Evolutionary conservation across 2,329 filamentous ascomycete species (phyloP).

Genomic region (Onygenales sp.): DNA sequence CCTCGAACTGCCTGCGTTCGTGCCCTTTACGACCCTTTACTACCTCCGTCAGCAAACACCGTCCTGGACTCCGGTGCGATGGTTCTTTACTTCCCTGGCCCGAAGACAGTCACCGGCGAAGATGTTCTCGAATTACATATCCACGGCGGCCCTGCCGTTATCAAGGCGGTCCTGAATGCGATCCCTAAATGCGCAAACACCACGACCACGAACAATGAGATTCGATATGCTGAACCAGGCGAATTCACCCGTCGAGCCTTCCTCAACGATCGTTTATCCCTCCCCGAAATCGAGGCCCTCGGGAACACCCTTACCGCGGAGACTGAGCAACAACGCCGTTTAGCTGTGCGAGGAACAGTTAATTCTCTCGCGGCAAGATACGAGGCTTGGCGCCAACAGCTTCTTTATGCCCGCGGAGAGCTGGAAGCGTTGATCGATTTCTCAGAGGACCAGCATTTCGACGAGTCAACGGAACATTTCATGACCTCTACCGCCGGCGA

Average conservation of each 20-base stretch:
- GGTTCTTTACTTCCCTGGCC: slow-evolving; percentile 71
- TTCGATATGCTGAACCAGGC: slow-evolving; percentile 86
- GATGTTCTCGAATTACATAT: slow-evolving; percentile 87
- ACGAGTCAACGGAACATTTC: slow-evolving; percentile 69
- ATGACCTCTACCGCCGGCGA: slow-evolving; percentile 59
- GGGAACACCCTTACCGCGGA: slow-evolving; percentile 54
- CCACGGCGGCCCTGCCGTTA: slow-evolving; percentile 83
- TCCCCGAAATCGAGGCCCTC: slow-evolving; percentile 68
- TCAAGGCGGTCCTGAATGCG: slow-evolving; percentile 73
- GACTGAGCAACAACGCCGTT: slow-evolving; percentile 85
- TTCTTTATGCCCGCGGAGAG: slow-evolving; percentile 78
- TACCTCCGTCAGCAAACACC: slow-evolving; percentile 26
- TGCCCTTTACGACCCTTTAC: slow-evolving; percentile 55
- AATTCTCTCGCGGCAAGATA: slow-evolving; percentile 65
- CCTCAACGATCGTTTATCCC: slow-evolving; percentile 70
- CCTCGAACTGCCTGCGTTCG: slow-evolving; percentile 62
- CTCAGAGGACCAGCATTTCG: slow-evolving; percentile 93
- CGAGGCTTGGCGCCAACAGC: slow-evolving; percentile 66
- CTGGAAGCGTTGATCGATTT: slow-evolving; percentile 96
- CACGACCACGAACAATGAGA: slow-evolving; percentile 19
- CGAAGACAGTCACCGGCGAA: slow-evolving; percentile 81
- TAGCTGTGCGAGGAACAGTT: slow-evolving; percentile 70
- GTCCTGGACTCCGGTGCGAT: slow-evolving; percentile 69
- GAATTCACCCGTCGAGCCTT: slow-evolving; percentile 94
- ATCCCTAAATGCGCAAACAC: slow-evolving; percentile 44